Base-by-base conservation (phyloP, 768 basidiomycete genomes). In the Amanita fuliginea region DNA sequence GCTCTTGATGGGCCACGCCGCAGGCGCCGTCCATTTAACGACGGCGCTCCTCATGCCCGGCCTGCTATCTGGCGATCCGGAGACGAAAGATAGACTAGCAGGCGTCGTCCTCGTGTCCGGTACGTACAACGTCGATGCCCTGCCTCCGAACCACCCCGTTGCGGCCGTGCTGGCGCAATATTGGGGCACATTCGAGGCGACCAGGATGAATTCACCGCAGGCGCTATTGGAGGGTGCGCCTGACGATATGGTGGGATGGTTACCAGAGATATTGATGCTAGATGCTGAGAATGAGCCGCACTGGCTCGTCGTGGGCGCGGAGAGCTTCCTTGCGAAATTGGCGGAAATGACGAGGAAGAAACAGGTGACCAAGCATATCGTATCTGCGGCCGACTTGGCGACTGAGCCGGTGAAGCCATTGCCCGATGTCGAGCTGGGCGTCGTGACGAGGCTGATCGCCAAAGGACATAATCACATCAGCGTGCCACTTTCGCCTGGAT, bases 381-480 rank as follows among this genome's bases (percentile, higher is more conserved):
- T n/a, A n/a, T n/a, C n/a, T n/a, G 14, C 13, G 37, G 37, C 14
- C 18, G 7, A 18, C 21, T 10, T 13, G 14, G 45, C 18, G 1
- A 14, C 18, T 26, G 11, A n/a, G 48, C 6, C 10, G 2, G 28
- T 18, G 32, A 32, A 24, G 13, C 32, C 32, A 11, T 33, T 50
- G 28, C 47, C 40, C 8, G 41, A 43, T 11, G 10, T 50, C n/a
- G 21, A 21, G 42, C 28, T 43, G n/a, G 40, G 41, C 2, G 16
- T 40, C 6, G 60, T 71, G 9, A 57, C 56, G 53, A 64, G 63
- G 39, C 55, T 75, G 14, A 56, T 76, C 21, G 73, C 67, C 0
- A 57, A 58, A 51, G 75, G 75, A 0, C 82, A 86, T 53, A 84
- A 84, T 59, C 83, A 84, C 55, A 64, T 84, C 49, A 84, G 81